These are phyloP conservation scores for Scedosporium aurantiacum DNA, from an alignment of 2,329 filamentous ascomycete species.

Conservation along the genomic window DNA sequence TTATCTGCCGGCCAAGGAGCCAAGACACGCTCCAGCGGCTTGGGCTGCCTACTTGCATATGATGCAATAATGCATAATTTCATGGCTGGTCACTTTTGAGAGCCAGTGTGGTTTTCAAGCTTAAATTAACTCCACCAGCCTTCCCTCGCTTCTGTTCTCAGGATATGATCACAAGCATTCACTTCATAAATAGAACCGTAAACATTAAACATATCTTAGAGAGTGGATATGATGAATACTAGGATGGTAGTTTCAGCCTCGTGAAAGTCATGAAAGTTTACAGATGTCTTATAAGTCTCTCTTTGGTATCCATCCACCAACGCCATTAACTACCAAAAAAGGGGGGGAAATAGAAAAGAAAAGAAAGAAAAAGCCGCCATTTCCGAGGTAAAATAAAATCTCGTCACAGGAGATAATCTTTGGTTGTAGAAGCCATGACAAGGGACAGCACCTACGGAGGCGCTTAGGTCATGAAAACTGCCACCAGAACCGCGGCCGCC, in stretches of 20 bases:
- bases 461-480: slow-evolving; percentile 30
- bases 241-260: neutral
- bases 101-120: neutral
- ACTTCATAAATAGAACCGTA: neutral
- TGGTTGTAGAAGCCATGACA: neutral
- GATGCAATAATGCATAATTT: neutral
- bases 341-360: neutral
- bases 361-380: neutral
- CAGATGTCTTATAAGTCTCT: neutral
- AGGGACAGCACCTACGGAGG: neutral
- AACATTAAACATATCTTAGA: neutral
- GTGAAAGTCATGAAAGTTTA: neutral
- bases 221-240: neutral
- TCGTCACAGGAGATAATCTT: neutral
- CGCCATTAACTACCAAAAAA: neutral
- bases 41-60: neutral
- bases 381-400: neutral
- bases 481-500: slow-evolving; percentile 29
- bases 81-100: neutral
- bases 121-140: neutral
- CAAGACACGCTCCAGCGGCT: neutral
- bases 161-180: too few relatives aligned
- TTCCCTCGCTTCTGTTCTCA: neutral
- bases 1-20: too few relatives aligned
- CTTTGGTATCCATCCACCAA: neutral